Evolutionary conservation across 2,329 filamentous ascomycete genomes (phyloP).

Genomic region (Mycosphaerella arachidis): DNA sequence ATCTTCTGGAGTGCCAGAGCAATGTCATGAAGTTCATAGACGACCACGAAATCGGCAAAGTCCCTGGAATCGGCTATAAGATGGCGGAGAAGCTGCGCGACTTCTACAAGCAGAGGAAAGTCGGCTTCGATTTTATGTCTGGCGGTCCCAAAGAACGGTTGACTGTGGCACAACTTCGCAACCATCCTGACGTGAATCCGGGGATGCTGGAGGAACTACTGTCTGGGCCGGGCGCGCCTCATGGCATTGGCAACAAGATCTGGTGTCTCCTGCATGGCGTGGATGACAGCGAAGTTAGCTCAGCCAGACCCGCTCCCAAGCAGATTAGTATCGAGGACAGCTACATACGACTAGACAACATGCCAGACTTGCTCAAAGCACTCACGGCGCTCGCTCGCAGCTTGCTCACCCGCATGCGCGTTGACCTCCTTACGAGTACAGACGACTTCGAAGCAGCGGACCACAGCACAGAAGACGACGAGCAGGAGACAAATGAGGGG

Average conservation of each 20-base stretch:
- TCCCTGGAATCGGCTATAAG: slow-evolving; percentile 83
- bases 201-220: slow-evolving; percentile 64
- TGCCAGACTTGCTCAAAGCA: slow-evolving; percentile 62
- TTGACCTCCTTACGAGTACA: slow-evolving; percentile 62
- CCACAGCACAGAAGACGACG: slow-evolving; percentile 27
- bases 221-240: slow-evolving; percentile 63
- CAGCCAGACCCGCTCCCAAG: slow-evolving; percentile 66
- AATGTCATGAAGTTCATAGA: slow-evolving; percentile 70
- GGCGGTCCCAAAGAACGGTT: slow-evolving; percentile 53
- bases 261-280: slow-evolving; percentile 80
- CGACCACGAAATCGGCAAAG: slow-evolving; percentile 66
- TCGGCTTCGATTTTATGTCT: slow-evolving; percentile 45
- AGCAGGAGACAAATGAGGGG: slow-evolving; percentile 2
- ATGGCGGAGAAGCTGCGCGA: slow-evolving; percentile 64
- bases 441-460: slow-evolving; percentile 26
- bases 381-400: slow-evolving; percentile 64
- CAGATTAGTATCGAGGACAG: slow-evolving; percentile 96
- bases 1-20: slow-evolving; percentile 28
- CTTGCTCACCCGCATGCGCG: slow-evolving; percentile 71
- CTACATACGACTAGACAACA: slow-evolving; percentile 65
- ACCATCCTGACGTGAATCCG: slow-evolving; percentile 58
- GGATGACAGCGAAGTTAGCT: slow-evolving; percentile 68
- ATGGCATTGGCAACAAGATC: slow-evolving; percentile 65
- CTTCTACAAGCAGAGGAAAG: slow-evolving; percentile 50
- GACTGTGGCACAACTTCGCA: slow-evolving; percentile 62